These are phyloP conservation scores for Phytophthora aleatoria DNA, from an alignment of 352 stramenopile species.

Conservation along the genomic window DNA sequence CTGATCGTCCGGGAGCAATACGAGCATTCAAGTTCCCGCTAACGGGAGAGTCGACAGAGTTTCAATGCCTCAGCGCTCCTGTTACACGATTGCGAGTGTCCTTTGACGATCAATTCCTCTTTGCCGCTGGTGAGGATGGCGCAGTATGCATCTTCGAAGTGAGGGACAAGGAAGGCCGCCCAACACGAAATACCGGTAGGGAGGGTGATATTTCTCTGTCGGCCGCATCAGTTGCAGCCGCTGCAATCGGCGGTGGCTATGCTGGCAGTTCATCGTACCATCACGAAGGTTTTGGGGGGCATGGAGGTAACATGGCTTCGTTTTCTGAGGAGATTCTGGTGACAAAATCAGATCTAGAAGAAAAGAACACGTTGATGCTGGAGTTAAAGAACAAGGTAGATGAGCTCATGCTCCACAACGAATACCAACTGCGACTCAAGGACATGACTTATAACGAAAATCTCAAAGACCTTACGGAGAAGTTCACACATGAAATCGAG, in stretches of 20 bases:
- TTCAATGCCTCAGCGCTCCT: constrained; percentile 77
- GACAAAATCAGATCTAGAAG: constrained; percentile 93
- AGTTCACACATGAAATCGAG: constrained; percentile 94
- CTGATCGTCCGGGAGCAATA: constrained; percentile 75
- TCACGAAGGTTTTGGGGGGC: constrained; percentile 20
- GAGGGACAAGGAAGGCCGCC: constrained; percentile 83
- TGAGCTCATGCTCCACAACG: constrained; percentile 93
- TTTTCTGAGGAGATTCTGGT: constrained; percentile 85
- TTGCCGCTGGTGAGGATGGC: constrained; percentile 90
- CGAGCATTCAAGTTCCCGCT: constrained; percentile 91
- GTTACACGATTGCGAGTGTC: constrained; percentile 87
- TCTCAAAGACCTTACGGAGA: constrained; percentile 93
- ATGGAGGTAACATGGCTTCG: constrained; percentile 21
- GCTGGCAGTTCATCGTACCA: constrained; percentile 17
- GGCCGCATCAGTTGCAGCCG: constrained; percentile 12
- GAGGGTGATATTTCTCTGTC: constrained; percentile 21
- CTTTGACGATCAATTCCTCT: constrained; percentile 89
- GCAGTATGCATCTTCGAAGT: constrained; percentile 89
- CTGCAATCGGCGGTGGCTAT: constrained; percentile 16
- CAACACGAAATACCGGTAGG: constrained; percentile 45
- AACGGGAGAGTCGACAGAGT: constrained; percentile 88
- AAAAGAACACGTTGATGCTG: constrained; percentile 91
- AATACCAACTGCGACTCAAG: constrained; percentile 95
- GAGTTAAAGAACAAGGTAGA: constrained; percentile 96
- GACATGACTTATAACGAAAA: constrained; percentile 96